Conservation (phyloP, 1,139 yeast genomes). For the Sugiyamaella castrensis region DNA sequence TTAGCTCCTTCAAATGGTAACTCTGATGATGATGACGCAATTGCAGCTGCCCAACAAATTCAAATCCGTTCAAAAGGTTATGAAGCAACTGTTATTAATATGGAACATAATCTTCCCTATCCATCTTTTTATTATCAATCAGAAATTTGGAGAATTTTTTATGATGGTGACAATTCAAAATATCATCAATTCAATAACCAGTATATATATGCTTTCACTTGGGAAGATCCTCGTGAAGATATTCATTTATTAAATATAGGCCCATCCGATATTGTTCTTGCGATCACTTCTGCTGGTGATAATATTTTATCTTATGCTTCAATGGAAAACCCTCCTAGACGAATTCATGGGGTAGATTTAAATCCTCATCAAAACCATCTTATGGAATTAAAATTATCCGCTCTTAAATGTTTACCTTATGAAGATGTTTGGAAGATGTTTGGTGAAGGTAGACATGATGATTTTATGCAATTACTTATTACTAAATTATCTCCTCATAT, state of each 20-base stretch:
- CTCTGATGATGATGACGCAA: conserved; percentile 28
- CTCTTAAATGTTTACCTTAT: conserved; percentile 55
- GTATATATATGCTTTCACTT: conserved; percentile 80
- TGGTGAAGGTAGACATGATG: conserved; percentile 66
- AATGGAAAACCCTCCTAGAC: conserved; percentile 65
- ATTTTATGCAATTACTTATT: conserved; percentile 52
- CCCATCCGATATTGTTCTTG: conserved; percentile 67
- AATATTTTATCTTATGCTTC: conserved; percentile 71
- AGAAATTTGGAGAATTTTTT: conserved; percentile 76
- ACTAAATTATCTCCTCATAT: conserved; percentile 61
- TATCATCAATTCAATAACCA: conserved; percentile 72
- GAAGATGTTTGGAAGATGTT: conserved; percentile 70
- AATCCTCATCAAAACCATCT: conserved; percentile 82
- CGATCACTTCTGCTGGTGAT: conserved; percentile 86
- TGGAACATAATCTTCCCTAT: conserved; percentile 64
- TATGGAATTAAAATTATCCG: conserved; percentile 72
- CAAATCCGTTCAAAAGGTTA: conserved; percentile 59
- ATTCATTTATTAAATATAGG: conserved; percentile 59
- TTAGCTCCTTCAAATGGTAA: conserved; percentile 52
- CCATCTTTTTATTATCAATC: conserved; percentile 76
- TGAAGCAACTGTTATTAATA: conserved; percentile 66
- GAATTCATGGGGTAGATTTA: conserved; percentile 81
- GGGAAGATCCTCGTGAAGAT: conserved; percentile 90
- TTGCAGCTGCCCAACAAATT: conserved; percentile 15
- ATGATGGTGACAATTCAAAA: conserved; percentile 65